Evolutionary conservation across 2,329 filamentous ascomycete species (phyloP).

Genomic region (Botrytis pseudocinerea): DNA sequence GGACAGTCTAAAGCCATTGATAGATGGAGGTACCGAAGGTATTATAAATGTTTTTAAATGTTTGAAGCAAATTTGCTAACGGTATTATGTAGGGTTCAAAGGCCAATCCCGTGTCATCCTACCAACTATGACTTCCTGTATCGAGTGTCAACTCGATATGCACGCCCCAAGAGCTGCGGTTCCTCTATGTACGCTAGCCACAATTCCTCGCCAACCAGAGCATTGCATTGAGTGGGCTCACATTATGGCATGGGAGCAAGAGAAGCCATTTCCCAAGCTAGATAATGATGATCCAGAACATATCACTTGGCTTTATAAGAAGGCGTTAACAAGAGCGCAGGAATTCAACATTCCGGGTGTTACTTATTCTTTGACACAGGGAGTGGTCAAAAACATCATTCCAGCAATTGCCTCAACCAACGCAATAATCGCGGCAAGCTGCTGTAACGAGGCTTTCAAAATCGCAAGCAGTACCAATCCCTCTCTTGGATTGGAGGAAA

Average conservation of each 20-base stretch:
- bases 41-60: constrained; percentile 25
- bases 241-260: constrained; percentile 92
- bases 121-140: constrained; percentile 90
- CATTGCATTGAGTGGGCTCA: constrained; percentile 99
- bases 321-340: constrained; percentile 74
- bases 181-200: constrained; percentile 92
- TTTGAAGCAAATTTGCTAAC: not conserved
- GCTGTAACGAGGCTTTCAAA: constrained; percentile 97
- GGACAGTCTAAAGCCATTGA: constrained; percentile 87
- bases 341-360: constrained; percentile 92
- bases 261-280: constrained; percentile 78
- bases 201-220: constrained; percentile 93
- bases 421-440: constrained; percentile 91
- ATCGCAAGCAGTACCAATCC: constrained; percentile 83
- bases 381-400: constrained; percentile 99
- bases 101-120: constrained; percentile 91
- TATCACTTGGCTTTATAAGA: constrained; percentile 93
- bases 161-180: constrained; percentile 96
- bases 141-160: constrained; percentile 98
- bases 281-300: constrained; percentile 97
- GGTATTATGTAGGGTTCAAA: constrained; percentile 70
- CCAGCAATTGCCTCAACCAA: constrained; percentile 98
- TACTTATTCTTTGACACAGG: constrained; percentile 93
- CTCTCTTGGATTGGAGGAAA: constrained; percentile 73
- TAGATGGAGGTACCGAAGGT: constrained; percentile 95